Conservation (phyloP, 1,284 basidiomycete species). For the Ganoderma sp. region DNA sequence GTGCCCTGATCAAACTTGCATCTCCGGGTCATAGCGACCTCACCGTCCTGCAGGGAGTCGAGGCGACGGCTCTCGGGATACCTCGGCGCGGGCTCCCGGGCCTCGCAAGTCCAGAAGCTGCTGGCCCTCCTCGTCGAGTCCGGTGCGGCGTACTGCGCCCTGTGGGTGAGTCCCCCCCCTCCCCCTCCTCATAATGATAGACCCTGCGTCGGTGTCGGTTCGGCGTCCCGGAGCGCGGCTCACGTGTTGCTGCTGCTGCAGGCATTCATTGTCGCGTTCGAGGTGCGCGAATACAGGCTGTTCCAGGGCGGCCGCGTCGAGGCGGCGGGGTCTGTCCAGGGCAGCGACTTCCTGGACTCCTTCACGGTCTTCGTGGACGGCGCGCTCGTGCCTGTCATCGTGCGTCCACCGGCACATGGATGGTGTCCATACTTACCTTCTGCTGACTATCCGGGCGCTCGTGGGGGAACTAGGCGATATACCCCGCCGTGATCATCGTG, state of each 20-base stretch:
- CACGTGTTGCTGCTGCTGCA: not conserved
- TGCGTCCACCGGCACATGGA: not conserved
- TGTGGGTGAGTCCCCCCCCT: constrained; percentile 12
- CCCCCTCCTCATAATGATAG: no score
- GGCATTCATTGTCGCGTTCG: not conserved
- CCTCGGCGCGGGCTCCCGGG: no score
- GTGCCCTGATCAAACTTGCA: no score
- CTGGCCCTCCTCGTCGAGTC: constrained; percentile 6
- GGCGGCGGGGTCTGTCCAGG: no score
- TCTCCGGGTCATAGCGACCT: no score
- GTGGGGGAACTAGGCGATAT: not conserved
- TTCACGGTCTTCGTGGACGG: no score
- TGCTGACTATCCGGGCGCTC: no score
- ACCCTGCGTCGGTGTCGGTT: no score
- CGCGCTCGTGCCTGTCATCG: not conserved
- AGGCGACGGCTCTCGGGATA: not conserved
- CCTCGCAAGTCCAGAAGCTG: not conserved
- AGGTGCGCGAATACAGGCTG: not conserved
- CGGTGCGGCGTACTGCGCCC: not conserved
- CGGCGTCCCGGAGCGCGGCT: no score
- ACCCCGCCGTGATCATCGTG: not conserved
- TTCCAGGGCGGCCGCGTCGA: no score
- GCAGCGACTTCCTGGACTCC: no score
- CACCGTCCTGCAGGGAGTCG: not conserved
- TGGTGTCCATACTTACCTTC: not conserved